Percentiles rank a stretch among this genome's conserved stretches.
These are phyloP conservation scores for Ganoderma sinense DNA, from an alignment of 1,284 basidiomycete species.

Conservation along the genomic window DNA sequence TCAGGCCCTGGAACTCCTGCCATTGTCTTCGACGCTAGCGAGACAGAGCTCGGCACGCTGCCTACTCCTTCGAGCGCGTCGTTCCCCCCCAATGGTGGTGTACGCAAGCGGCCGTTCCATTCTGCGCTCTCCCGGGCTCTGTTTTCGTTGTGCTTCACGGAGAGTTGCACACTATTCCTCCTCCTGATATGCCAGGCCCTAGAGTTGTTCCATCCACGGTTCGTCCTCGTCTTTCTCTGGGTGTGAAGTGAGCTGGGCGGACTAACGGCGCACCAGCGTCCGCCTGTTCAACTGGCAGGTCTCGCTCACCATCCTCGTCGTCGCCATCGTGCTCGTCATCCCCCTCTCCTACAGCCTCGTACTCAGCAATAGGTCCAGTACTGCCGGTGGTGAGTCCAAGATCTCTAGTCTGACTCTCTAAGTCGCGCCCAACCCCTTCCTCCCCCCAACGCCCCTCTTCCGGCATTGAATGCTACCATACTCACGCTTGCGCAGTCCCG, in stretches of 20 bases:
- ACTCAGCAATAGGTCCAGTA: slow-evolving; percentile 47
- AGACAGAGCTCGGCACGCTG: slow-evolving; percentile 50
- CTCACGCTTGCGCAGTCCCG: slow-evolving; percentile 30
- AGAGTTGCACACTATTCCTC: slow-evolving; percentile 71
- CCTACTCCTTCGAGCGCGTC: slow-evolving; percentile 50
- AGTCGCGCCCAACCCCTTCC: background rate
- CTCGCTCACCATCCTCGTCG: slow-evolving; percentile 64
- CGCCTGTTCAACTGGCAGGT: slow-evolving; percentile 69
- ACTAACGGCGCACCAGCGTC: slow-evolving; percentile 46
- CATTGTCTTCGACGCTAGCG: slow-evolving; percentile 32
- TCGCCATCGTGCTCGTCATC: slow-evolving; percentile 63
- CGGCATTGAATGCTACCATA: background rate
- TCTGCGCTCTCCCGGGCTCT: slow-evolving; percentile 59
- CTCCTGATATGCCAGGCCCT: slow-evolving; percentile 72
- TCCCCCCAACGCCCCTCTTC: background rate
- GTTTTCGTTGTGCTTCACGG: slow-evolving; percentile 74
- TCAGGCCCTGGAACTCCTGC: slow-evolving; percentile 33
- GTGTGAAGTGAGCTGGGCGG: background rate
- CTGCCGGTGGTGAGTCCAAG: slow-evolving; percentile 27
- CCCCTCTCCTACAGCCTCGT: slow-evolving; percentile 69
- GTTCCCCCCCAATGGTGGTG: slow-evolving; percentile 28
- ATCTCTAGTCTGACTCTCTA: background rate
- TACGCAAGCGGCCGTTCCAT: slow-evolving; percentile 50
- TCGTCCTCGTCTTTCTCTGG: slow-evolving; percentile 32
- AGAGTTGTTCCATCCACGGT: slow-evolving; percentile 59